Evolutionary conservation across 352 stramenopile genomes (phyloP).

Genomic region (Pseudoperonospora humuli): DNA sequence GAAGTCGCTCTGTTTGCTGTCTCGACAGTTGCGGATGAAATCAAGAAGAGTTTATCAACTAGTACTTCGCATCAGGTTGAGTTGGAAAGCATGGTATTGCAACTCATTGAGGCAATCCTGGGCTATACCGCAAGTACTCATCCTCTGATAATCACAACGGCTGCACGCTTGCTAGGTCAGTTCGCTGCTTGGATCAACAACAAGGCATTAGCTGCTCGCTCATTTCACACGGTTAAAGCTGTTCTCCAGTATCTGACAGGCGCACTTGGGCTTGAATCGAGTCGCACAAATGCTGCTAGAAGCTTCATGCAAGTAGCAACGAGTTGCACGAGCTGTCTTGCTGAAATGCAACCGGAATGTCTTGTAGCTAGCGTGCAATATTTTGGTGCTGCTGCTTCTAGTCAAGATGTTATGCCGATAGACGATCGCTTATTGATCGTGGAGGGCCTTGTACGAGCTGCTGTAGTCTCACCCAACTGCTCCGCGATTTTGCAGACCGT

Average conservation of each 20-base stretch:
- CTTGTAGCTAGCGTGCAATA: conserved; percentile 39
- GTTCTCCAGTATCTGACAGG: conserved; percentile 52
- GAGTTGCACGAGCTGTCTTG: conserved; percentile 34
- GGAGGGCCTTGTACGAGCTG: conserved; percentile 51
- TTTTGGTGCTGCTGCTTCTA: conserved; percentile 21
- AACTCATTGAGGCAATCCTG: conserved; percentile 41
- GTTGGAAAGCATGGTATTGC: conserved; percentile 37
- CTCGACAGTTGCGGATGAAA: conserved; percentile 46
- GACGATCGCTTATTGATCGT: conserved; percentile 55
- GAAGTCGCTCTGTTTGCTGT: conserved; percentile 54
- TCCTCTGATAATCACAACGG: conserved; percentile 33
- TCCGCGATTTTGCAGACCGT: conserved; percentile 42
- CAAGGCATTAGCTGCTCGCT: conserved; percentile 21
- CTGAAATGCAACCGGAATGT: conserved; percentile 35
- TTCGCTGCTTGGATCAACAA: conserved; percentile 52
- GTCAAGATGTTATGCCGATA: conserved; percentile 30
- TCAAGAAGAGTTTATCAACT: conserved; percentile 40
- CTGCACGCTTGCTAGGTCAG: conserved; percentile 47
- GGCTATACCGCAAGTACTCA: conserved; percentile 23
- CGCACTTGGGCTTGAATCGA: conserved; percentile 28
- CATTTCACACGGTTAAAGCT: conserved; percentile 33
- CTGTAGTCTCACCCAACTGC: conserved; percentile 38
- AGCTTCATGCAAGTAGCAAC: conserved; percentile 73
- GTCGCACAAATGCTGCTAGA: conserved; percentile 41
- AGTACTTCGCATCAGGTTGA: conserved; percentile 14